Base-by-base conservation (phyloP, 2,329 filamentous ascomycete genomes). In the Phialocephala sp. region DNA sequence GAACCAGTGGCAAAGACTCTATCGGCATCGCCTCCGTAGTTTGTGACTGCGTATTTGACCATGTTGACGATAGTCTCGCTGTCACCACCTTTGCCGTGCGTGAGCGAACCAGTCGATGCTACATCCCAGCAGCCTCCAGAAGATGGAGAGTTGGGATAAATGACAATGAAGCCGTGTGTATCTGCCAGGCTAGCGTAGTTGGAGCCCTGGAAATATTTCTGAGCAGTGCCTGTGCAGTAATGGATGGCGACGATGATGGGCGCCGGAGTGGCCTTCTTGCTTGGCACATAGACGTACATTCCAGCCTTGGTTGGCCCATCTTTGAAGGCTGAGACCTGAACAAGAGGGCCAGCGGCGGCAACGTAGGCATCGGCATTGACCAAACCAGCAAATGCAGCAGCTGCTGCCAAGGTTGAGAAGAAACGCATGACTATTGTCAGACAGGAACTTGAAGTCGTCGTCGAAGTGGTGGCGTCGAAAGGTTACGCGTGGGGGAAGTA, bases 101-200 rank as follows among this genome's bases (percentile, higher is more conserved):
- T 83, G 1, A 89, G 79, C 0, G 67, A 62, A 11, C 62, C 77
- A 27, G 77, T 78, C 24, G 82, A 84, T 11, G 82, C 82, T 1
- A 88, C 86, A 68, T 89, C 87, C 85, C 85, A 89, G 77, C 86
- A 89, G 68, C 76, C 77, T 14, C 79, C 85, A n/a, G 75, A 75
- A 69, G 85, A 82, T 0, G 84, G 83, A 1, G 81, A 82, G 67
- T 82, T 79, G 1, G 85, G 85, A 74, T 86, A 89, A 72, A 89
- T 85, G 66, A 85, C 81, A 60, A 90, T 87, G 75, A 85, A 88
- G 32, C 85, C 86, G 62, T 86, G 79, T 54, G 78, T 72, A 66
- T 84, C 82, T 4, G 87, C 84, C 12, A 86, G 77, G 1, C 78
- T 77, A 22, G 84, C 82, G 74, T 85, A 89, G 14, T 83, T 67